Evolutionary conservation across 306 rosid species (phyloP), one percentile per base, ranked within the genome.

Genomic region (Corylus americana): DNA sequence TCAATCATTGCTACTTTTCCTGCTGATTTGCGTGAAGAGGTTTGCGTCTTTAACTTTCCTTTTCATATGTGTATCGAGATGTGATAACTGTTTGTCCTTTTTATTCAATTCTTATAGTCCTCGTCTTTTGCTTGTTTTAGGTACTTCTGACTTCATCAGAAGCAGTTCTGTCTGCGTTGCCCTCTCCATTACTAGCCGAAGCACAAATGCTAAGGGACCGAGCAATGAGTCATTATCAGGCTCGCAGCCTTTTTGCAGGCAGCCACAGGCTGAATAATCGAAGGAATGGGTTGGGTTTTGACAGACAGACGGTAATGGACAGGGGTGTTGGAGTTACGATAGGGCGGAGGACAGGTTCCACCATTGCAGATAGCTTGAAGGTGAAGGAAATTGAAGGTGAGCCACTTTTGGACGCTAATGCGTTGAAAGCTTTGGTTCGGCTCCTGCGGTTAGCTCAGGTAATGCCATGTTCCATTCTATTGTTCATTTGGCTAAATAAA

Each of bases 11-110:
- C 99, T 72, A 93, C 99, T 51, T 90, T 96, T 82, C 99, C 99
- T 80, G 96, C 98, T 89, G 98, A 96, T 87, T 85, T 96, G 87
- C 98, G 99, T 69, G 97, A 96, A 90, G 98, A 96, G 97, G 99
- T 91, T 88, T 81, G 76, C 64, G 77, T 86, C 73, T 82, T 67
- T 78, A 51, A 71, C 79, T 78, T 66, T 68, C 68, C 8, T 14
- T 57, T 48, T 37, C 31, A 73, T 49, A 9, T 59, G 49, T 22
- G 44, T 71, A 71, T 67, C 75, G 81, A n/a, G 74, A 73, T 62
- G 63, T 55, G 25, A 31, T 50, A 57, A 71, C 70, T 85, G 66
- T 35, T 74, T n/a, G 74, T 78, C 35, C 27, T 77, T 49, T 39
- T 61, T 59, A 71, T 77, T 13, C 75, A 71, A 37, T n/a, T 57